Percentiles rank a stretch among this genome's conserved stretches.
These are phyloP conservation scores for Cynara cardunculus DNA, from an alignment of 129 eudicot species.

Conservation along the genomic window DNA sequence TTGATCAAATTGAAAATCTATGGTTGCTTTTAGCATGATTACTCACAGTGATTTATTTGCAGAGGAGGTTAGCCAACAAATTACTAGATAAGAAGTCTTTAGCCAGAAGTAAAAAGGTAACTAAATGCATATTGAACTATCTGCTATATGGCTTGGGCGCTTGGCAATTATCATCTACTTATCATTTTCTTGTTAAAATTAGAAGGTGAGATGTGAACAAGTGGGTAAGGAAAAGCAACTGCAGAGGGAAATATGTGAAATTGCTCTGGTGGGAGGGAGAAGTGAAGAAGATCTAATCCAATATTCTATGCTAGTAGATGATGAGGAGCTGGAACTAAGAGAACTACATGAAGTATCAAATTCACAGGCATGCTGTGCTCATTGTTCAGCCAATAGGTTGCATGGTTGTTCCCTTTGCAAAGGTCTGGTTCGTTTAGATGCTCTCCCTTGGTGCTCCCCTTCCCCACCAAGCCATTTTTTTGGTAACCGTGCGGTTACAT, in stretches of 20 bases:
- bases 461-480: not conserved
- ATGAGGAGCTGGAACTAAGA: slow-evolving; percentile 86
- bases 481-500: not conserved
- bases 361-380: slow-evolving; percentile 59
- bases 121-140: not conserved
- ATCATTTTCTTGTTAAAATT: not conserved
- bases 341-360: slow-evolving; percentile 76
- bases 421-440: slow-evolving; percentile 41
- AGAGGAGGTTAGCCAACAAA: slow-evolving; percentile 54
- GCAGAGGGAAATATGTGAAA: slow-evolving; percentile 54
- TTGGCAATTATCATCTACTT: slow-evolving; percentile 3
- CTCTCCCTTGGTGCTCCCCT: not conserved
- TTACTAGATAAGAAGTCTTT: slow-evolving; percentile 53
- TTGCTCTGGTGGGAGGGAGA: slow-evolving; percentile 53
- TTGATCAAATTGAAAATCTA: not conserved
- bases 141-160: not conserved
- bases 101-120: slow-evolving; percentile 51
- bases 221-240: slow-evolving; percentile 38
- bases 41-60: slow-evolving; percentile 25
- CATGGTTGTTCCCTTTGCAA: slow-evolving; percentile 91
- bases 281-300: slow-evolving; percentile 40
- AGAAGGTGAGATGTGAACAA: slow-evolving; percentile 52
- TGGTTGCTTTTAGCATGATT: slow-evolving; percentile 11
- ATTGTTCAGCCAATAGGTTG: slow-evolving; percentile 53
- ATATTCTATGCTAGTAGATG: slow-evolving; percentile 55